Conservation (phyloP, 495 filamentous ascomycete genomes). For the Penicillium robsamsonii region DNA sequence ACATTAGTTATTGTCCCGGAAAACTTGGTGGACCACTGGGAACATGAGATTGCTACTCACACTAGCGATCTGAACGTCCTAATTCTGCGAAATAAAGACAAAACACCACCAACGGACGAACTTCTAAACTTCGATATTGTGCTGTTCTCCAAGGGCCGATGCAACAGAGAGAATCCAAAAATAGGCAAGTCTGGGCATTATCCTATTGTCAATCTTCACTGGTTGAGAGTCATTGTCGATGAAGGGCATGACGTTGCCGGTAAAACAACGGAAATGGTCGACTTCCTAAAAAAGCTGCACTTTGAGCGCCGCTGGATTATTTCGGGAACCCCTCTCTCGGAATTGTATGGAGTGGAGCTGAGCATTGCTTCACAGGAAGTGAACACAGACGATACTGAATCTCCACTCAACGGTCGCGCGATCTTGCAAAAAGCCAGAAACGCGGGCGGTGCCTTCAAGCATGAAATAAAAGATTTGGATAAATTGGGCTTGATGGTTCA, state of each 20-base stretch:
- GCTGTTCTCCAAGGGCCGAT: slow-evolving; percentile 70
- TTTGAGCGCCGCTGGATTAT: slow-evolving; percentile 83
- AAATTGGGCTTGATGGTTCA: slow-evolving; percentile 67
- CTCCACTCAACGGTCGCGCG: slow-evolving; percentile 27
- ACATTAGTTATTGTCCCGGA: slow-evolving; percentile 59
- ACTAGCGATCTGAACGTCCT: slow-evolving; percentile 65
- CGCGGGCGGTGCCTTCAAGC: slow-evolving; percentile 38
- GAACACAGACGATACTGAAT: slow-evolving; percentile 36
- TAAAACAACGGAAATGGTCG: slow-evolving; percentile 55
- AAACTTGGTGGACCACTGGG: slow-evolving; percentile 56
- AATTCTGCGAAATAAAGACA: slow-evolving; percentile 49
- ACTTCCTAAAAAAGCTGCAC: slow-evolving; percentile 63
- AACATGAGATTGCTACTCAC: slow-evolving; percentile 63
- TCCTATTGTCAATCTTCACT: slow-evolving; percentile 69
- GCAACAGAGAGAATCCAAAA: slow-evolving; percentile 58
- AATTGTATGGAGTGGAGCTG: slow-evolving; percentile 74
- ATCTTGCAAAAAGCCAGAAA: slow-evolving; percentile 38
- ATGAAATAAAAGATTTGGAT: slow-evolving; percentile 70
- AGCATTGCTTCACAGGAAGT: slow-evolving; percentile 54
- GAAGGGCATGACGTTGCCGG: slow-evolving; percentile 82
- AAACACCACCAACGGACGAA: slow-evolving; percentile 57
- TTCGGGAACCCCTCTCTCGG: slow-evolving; percentile 83
- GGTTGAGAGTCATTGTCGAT: slow-evolving; percentile 84
- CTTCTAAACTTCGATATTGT: slow-evolving; percentile 74
- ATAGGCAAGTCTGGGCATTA: slow-evolving; percentile 32